phyloP scores from a whole-genome alignment of 441 rosid species.

The Biscutella laevigata region DNA sequence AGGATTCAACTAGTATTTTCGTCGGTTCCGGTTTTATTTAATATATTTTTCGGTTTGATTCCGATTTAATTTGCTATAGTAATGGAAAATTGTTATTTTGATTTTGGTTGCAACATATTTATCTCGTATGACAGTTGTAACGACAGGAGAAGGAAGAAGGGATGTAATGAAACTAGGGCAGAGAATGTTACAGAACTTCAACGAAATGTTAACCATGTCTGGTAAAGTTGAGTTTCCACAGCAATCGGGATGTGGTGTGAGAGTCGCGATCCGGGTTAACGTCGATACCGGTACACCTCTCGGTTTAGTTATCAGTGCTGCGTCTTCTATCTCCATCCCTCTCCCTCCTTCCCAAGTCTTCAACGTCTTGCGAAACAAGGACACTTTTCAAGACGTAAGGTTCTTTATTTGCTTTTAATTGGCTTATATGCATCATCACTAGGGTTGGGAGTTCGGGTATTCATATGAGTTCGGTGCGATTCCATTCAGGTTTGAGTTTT shows the following conservation, averaged over 20 bases:
- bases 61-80: too few relatives aligned
- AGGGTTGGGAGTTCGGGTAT: too few relatives aligned
- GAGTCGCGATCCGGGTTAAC: conserved; percentile 39
- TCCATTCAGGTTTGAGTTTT: too few relatives aligned
- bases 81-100: too few relatives aligned
- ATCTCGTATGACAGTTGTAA: conserved; percentile 27
- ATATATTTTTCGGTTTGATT: too few relatives aligned
- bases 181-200: conserved; percentile 53
- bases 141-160: conserved; percentile 27
- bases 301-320: conserved; percentile 47
- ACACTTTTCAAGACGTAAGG: conserved; percentile 44
- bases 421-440: too few relatives aligned
- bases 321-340: conserved; percentile 54
- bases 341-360: conserved; percentile 33
- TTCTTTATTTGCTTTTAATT: too few relatives aligned
- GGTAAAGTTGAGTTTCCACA: conserved; percentile 43
- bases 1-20: too few relatives aligned
- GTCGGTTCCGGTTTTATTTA: too few relatives aligned
- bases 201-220: conserved; percentile 41
- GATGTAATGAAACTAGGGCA: conserved; percentile 43
- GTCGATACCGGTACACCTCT: conserved; percentile 33
- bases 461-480: too few relatives aligned
- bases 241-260: conserved; percentile 42
- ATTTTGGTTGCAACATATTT: too few relatives aligned
- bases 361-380: conserved; percentile 28